These are phyloP conservation scores for Colletotrichum abscissum DNA, from an alignment of 2,329 filamentous ascomycete species.

Conservation along the genomic window DNA sequence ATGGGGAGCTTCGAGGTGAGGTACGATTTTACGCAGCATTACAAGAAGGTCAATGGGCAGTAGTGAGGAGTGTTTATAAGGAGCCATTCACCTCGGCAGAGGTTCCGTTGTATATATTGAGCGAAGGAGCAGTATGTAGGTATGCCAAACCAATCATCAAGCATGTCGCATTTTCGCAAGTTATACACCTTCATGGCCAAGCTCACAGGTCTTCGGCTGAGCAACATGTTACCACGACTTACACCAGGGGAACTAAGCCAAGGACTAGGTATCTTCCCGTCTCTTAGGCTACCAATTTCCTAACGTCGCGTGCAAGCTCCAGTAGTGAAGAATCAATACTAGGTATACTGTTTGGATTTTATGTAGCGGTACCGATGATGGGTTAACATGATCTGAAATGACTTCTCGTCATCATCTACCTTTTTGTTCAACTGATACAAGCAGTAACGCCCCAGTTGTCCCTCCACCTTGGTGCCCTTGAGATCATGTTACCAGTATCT, in stretches of 20 bases:
- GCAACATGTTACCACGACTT: not conserved
- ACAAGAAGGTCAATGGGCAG: slow-evolving; percentile 39
- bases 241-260: not conserved
- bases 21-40: slow-evolving; percentile 59
- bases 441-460: too few species aligned
- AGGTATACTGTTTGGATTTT: too few species aligned
- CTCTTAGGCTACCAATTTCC: too few species aligned
- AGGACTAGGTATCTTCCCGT: not conserved
- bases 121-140: not conserved
- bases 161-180: not conserved
- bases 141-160: rapidly evolving
- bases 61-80: not conserved
- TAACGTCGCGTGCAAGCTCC: too few species aligned
- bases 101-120: not conserved
- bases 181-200: not conserved
- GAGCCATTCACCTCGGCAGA: not conserved
- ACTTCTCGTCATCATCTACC: too few species aligned
- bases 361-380: too few species aligned
- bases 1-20: slow-evolving; percentile 49
- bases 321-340: too few species aligned
- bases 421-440: too few species aligned
- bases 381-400: too few species aligned
- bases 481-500: too few species aligned
- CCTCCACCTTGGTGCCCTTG: too few species aligned
- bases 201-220: not conserved